These are phyloP conservation scores for Halophytophthora polymorphica DNA, from an alignment of 352 stramenopile genomes.

Conservation along the genomic window DNA sequence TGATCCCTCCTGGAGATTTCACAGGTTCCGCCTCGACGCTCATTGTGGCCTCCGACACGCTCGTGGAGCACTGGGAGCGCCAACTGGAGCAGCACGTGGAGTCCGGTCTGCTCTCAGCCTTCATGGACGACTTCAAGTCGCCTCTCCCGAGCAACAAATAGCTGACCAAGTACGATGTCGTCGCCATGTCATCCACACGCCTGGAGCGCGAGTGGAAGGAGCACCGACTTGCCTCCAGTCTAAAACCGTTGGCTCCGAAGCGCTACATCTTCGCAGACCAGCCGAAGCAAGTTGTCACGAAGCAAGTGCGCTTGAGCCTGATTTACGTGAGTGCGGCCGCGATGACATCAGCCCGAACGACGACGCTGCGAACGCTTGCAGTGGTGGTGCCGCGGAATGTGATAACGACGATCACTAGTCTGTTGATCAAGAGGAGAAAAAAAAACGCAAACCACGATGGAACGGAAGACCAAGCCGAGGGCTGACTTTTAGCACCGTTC, in stretches of 20 bases:
- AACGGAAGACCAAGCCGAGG: too few species aligned
- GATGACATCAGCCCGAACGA: too few species aligned
- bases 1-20: conserved; percentile 19
- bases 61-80: conserved; percentile 71
- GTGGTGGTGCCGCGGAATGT: too few species aligned
- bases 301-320: too few species aligned
- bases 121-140: conserved; percentile 31
- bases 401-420: too few species aligned
- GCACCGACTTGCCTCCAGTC: conserved; percentile 37
- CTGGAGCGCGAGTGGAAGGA: conserved; percentile 61
- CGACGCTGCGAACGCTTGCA: too few species aligned
- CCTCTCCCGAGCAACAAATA: conserved; percentile 25
- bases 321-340: too few species aligned
- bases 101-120: conserved; percentile 24
- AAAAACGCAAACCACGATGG: too few species aligned
- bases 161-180: conserved; percentile 55
- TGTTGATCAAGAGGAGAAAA: too few species aligned
- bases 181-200: conserved; percentile 64
- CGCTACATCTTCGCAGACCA: conserved; percentile 58
- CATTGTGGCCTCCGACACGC: conserved; percentile 54
- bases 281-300: too few species aligned
- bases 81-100: conserved; percentile 56
- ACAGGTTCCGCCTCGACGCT: conserved; percentile 42
- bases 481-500: too few species aligned
- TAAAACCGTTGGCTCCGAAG: conserved; percentile 36